Conservation (phyloP, 352 stramenopile genomes). For the Phytophthora pisi region DNA sequence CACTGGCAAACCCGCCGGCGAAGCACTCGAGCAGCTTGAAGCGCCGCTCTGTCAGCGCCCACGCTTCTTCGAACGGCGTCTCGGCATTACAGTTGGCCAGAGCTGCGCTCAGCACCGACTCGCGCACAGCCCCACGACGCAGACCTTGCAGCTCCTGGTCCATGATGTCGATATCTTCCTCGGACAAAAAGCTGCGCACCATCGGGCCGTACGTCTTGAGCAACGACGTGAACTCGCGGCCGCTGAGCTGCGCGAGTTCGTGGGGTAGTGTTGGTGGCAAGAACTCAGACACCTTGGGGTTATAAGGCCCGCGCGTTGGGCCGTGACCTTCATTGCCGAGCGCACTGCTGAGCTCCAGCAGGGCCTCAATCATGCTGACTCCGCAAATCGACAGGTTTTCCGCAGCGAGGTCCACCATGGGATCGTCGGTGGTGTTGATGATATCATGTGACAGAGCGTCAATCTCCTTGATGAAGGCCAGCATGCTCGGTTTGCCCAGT, state of each 20-base stretch:
- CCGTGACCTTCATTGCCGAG: conserved; percentile 12
- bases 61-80: conserved; percentile 49
- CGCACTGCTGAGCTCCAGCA: conserved; percentile 39
- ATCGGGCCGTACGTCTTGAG: conserved; percentile 39
- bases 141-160: conserved; percentile 42
- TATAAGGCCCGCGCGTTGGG: conserved; percentile 7
- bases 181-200: conserved; percentile 33
- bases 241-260: conserved; percentile 51
- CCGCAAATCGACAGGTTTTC: conserved; percentile 45
- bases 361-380: conserved; percentile 48
- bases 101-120: conserved; percentile 25
- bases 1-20: conserved; percentile 60
- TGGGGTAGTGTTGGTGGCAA: conserved; percentile 56
- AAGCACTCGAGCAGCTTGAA: conserved; percentile 64
- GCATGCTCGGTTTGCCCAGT: conserved; percentile 37
- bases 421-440: conserved; percentile 34
- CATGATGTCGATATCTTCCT: conserved; percentile 41
- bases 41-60: conserved; percentile 38
- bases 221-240: conserved; percentile 53
- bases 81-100: conserved; percentile 32
- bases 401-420: conserved; percentile 38
- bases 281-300: conserved; percentile 19
- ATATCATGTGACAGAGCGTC: conserved; percentile 30
- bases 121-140: conserved; percentile 25
- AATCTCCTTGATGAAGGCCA: conserved; percentile 51